phyloP scores from a whole-genome alignment of 225 moss, liverwort and hornwort species.

The Physcomitrellopsis africana region DNA sequence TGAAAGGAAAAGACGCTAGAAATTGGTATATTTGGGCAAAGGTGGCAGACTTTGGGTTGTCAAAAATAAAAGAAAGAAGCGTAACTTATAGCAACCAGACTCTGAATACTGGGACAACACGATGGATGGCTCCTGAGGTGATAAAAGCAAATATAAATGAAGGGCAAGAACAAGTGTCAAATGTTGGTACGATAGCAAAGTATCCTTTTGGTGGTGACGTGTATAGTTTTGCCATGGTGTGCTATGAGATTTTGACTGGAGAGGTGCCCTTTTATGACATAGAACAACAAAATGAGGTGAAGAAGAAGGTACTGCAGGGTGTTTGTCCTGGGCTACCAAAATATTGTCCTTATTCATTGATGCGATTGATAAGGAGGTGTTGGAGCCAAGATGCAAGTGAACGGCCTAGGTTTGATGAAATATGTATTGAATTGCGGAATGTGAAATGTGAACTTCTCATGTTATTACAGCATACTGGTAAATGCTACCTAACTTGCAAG shows the following conservation, averaged over 20 bases:
- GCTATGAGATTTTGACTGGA: neutral
- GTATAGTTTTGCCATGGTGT: slow-evolving; percentile 1
- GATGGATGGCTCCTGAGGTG: slow-evolving; percentile 13
- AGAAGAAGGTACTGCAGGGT: neutral
- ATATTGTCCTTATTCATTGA: neutral
- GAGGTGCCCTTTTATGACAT: neutral
- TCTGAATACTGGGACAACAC: neutral
- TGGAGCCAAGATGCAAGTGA: neutral
- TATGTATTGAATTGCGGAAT: neutral
- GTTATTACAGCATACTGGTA: too few species aligned
- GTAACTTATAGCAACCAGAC: neutral
- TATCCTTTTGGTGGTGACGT: neutral
- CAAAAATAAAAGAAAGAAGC: neutral
- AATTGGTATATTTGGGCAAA: neutral
- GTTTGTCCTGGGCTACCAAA: neutral
- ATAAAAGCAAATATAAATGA: neutral
- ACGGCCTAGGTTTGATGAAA: neutral
- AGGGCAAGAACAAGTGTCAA: neutral
- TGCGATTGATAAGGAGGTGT: neutral
- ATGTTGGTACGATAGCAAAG: neutral
- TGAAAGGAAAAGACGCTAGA: neutral
- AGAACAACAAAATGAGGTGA: neutral
- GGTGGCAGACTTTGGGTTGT: neutral
- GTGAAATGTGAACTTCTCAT: neutral
- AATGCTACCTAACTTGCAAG: too few species aligned